Evolutionary conservation across 106 monocot species (phyloP).

Genomic region (Hemerocallis citrina): DNA sequence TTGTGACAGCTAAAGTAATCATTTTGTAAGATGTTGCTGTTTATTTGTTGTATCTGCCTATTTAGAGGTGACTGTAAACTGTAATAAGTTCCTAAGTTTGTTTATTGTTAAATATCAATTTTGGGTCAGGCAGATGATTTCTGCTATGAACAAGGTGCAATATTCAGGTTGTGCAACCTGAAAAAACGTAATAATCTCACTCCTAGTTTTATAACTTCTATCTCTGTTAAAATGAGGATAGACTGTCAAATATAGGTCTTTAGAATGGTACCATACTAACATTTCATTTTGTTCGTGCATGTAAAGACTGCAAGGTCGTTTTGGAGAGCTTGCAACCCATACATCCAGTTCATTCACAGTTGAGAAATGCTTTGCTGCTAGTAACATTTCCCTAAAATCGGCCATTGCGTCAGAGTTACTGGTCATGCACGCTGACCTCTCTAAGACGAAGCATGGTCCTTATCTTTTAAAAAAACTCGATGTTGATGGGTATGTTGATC

Average conservation of each 20-base stretch:
- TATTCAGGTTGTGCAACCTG: too few species aligned
- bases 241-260: too few species aligned
- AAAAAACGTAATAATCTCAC: too few species aligned
- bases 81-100: too few species aligned
- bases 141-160: constrained; percentile 55
- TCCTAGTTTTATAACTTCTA: too few species aligned
- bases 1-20: too few species aligned
- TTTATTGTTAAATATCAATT: too few species aligned
- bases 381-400: constrained; percentile 63
- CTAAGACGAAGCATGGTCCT: constrained; percentile 77
- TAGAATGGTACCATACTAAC: constrained; percentile 32
- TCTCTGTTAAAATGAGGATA: too few species aligned
- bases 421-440: constrained; percentile 52
- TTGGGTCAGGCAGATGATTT: too few species aligned
- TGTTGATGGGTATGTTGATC: constrained; percentile 52
- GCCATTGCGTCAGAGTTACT: constrained; percentile 63
- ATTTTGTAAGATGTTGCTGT: too few species aligned
- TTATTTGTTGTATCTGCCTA: too few species aligned
- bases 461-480: constrained; percentile 79
- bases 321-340: constrained; percentile 73
- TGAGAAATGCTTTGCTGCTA: constrained; percentile 81
- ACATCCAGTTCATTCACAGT: constrained; percentile 80
- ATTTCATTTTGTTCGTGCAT: constrained; percentile 6
- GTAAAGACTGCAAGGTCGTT: constrained; percentile 57
- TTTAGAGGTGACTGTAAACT: too few species aligned